A percentile compares a stretch with the other conserved stretches of the same genome.
These are phyloP conservation scores for Backusella luteola DNA, from an alignment of 192 early-diverging fungal species.

Conservation along the genomic window DNA sequence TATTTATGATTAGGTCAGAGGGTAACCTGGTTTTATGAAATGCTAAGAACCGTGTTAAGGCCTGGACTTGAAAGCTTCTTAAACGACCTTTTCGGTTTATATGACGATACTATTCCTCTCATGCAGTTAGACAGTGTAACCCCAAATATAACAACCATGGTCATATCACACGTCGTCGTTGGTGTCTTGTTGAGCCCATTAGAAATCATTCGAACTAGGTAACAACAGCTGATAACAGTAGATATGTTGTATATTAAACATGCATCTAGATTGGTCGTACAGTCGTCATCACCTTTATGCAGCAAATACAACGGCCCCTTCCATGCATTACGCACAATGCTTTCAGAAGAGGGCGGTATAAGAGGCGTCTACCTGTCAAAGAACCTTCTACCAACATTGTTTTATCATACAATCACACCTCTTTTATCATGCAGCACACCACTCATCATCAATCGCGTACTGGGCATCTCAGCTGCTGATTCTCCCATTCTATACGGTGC, in stretches of 20 bases:
- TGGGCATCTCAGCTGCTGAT: constrained; percentile 52
- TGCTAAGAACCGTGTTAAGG: constrained; percentile 66
- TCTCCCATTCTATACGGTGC: constrained; percentile 56
- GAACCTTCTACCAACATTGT: constrained; percentile 71
- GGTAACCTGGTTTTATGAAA: constrained; percentile 71
- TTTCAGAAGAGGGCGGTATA: constrained; percentile 67
- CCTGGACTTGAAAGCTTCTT: constrained; percentile 80
- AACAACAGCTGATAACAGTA: constrained; percentile 2
- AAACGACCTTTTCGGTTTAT: constrained; percentile 85
- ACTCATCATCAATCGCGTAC: constrained; percentile 60
- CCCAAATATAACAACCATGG: constrained; percentile 62
- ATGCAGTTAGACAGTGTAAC: constrained; percentile 55
- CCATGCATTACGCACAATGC: constrained; percentile 70
- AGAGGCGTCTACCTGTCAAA: constrained; percentile 60
- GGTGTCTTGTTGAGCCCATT: constrained; percentile 86
- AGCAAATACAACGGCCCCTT: constrained; percentile 75
- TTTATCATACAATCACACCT: constrained; percentile 76
- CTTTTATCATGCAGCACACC: constrained; percentile 63
- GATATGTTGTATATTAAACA: no score
- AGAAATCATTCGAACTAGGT: constrained; percentile 77
- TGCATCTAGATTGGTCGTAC: constrained; percentile 66
- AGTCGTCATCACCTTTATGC: constrained; percentile 67
- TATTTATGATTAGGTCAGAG: constrained; percentile 42
- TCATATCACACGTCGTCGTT: constrained; percentile 67
- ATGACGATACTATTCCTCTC: constrained; percentile 75